These are phyloP conservation scores for Amorphotheca resinae DNA, from an alignment of 495 filamentous ascomycete species.

Conservation along the genomic window DNA sequence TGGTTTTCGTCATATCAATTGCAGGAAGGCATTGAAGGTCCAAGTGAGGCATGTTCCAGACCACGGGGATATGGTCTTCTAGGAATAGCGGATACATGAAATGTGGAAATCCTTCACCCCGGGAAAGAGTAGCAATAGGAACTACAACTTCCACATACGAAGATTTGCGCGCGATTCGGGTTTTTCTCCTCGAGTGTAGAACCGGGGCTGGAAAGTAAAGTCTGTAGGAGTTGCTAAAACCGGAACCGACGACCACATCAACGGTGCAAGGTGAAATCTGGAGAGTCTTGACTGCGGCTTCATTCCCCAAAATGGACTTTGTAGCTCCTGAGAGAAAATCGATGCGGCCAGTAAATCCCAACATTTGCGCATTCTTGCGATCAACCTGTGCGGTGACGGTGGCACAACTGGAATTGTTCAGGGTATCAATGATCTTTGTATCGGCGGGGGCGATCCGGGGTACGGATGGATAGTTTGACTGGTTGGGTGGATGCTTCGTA, in stretches of 20 bases:
- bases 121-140: constrained; percentile 18
- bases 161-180: constrained; percentile 33
- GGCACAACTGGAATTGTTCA: neutral
- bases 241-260: constrained; percentile 10
- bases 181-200: constrained; percentile 21
- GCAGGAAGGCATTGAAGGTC: constrained; percentile 32
- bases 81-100: constrained; percentile 24
- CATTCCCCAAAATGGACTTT: constrained; percentile 6
- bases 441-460: neutral
- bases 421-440: neutral
- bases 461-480: neutral
- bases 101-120: constrained; percentile 14
- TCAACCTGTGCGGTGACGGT: neutral
- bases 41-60: constrained; percentile 29
- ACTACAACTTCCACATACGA: constrained; percentile 34
- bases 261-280: constrained; percentile 14
- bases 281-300: constrained; percentile 11
- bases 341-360: constrained; percentile 11
- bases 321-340: constrained; percentile 9
- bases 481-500: neutral
- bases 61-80: constrained; percentile 8
- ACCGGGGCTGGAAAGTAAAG: constrained; percentile 33
- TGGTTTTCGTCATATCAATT: constrained; percentile 22
- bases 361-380: neutral
- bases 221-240: neutral